These are phyloP conservation scores for Endocalyx cinctus DNA, from an alignment of 2,329 filamentous ascomycete genomes.

Conservation along the genomic window DNA sequence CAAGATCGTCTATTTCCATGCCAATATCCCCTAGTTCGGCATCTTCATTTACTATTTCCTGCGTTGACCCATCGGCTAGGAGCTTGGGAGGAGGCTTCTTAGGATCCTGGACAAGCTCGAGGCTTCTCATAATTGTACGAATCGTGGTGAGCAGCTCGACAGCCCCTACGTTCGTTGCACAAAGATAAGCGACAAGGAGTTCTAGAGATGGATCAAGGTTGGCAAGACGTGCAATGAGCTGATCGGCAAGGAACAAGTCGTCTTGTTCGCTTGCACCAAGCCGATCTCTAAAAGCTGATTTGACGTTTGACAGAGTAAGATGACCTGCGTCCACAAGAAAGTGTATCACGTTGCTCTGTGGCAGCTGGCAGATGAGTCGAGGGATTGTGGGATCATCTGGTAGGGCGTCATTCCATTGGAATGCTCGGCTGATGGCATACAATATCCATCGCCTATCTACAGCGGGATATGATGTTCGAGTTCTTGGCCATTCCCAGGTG, in stretches of 20 bases:
- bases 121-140: conserved; percentile 62
- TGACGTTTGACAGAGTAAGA: conserved; percentile 54
- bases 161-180: conserved; percentile 60
- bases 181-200: conserved; percentile 61
- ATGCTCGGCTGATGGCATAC: conserved; percentile 58
- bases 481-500: conserved; percentile 48
- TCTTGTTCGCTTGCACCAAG: conserved; percentile 37
- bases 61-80: conserved; percentile 22
- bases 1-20: conserved; percentile 56
- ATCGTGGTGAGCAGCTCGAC: conserved; percentile 64
- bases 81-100: conserved; percentile 27
- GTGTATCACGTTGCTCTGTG: conserved; percentile 50
- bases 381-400: conserved; percentile 37
- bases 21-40: conserved; percentile 33
- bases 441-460: conserved; percentile 63
- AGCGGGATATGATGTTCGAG: conserved; percentile 42
- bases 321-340: conserved; percentile 59
- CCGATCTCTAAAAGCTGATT: conserved; percentile 50
- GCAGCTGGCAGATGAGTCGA: conserved; percentile 36
- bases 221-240: conserved; percentile 58
- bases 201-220: conserved; percentile 65
- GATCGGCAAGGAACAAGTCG: conserved; percentile 50
- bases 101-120: conserved; percentile 53
- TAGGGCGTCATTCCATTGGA: conserved; percentile 48
- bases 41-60: conserved; percentile 20